These are phyloP conservation scores for Neonectria faginata DNA, from an alignment of 2,329 filamentous ascomycete genomes.

Conservation along the genomic window DNA sequence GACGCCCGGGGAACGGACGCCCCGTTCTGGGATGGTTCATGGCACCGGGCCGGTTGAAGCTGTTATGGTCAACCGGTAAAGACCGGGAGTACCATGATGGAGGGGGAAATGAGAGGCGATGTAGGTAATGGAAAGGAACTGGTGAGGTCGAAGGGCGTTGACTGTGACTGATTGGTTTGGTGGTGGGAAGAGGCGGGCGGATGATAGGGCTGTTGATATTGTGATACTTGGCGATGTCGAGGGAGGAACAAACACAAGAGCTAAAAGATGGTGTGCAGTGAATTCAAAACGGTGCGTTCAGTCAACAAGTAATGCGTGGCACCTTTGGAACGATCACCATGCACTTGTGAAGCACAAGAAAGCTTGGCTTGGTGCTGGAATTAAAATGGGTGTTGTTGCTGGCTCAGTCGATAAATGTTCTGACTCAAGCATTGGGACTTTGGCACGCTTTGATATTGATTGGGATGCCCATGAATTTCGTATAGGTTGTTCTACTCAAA, in stretches of 20 bases:
- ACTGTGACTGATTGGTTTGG: background rate
- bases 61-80: conserved; percentile 6
- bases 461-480: no score
- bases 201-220: background rate
- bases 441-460: no score
- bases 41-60: conserved; percentile 24
- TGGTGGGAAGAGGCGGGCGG: background rate
- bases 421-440: no score
- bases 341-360: no score
- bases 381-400: no score
- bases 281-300: background rate
- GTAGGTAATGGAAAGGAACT: background rate
- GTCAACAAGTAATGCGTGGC: background rate
- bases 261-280: background rate
- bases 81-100: conserved; percentile 13
- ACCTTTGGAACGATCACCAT: background rate
- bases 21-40: conserved; percentile 19
- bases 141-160: background rate
- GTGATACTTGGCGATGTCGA: background rate
- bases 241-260: background rate
- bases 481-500: no score
- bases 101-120: conserved; percentile 1
- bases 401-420: no score
- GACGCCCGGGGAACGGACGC: conserved; percentile 6
- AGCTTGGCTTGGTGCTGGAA: no score